Evolutionary conservation across 1,284 basidiomycete genomes (phyloP), one percentile per base, ranked within the genome.

Genomic region (Boletellus deceptivus): DNA sequence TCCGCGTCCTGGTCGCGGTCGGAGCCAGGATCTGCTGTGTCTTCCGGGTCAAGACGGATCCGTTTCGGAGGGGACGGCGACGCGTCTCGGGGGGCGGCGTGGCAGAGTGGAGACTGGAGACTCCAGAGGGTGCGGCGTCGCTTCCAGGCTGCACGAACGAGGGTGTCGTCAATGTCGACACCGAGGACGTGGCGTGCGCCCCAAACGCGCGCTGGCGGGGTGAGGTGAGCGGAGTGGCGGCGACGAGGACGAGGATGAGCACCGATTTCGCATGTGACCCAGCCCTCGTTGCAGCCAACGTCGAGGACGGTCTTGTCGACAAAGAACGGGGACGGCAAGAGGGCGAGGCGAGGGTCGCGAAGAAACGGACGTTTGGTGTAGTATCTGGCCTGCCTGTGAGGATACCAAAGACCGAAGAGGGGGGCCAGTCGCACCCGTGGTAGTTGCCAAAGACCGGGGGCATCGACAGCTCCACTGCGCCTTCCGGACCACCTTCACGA

Each of bases 261-360:
- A 86, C 90, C 91, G 35, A 93, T 83, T 65, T 92, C 87, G 59
- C 86, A 87, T 0, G 88, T 86, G 20, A 93, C 82, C 75, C 78
- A 82, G 2, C 91, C 91, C 62, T 90, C 85, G 64, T 93, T 93
- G 62, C 88, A 91, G 3, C 91, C 91, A 0, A 93, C 68, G 63
- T 93, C 91, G 10, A 93, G 75, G 2, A 93, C 84, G 42, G 74
- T 71, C 49, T 78, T 79, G 20, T 68, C 75, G 3, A 53, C 20
- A 59, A 92, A 83, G 27, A 86, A 71, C 4, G 68, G 59, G 3
- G 62, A 44, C 0, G 86, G 82, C 1, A 93, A 67, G 10, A 84
- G 65, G 2, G 75, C 69, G 2, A 91, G 74, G 18, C 89, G 76
- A 1, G 77, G 75, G 63, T 91, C 87, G 24, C 69, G 70, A 1